Base-by-base conservation (phyloP, 805 yeast species). In the Ogataea allantospora region DNA sequence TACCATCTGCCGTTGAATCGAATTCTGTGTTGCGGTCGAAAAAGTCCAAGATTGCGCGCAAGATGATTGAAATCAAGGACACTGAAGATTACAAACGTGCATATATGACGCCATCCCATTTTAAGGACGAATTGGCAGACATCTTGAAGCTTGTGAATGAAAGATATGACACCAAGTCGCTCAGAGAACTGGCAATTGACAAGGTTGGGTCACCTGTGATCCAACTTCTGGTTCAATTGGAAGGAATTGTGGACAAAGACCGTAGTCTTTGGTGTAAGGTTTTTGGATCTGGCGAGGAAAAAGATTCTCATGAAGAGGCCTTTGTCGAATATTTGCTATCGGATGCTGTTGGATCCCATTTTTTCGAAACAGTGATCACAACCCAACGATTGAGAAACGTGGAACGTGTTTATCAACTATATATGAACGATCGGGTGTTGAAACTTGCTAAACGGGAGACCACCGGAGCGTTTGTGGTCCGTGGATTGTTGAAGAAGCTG, bases 261-360 rank as follows among this genome's bases (percentile, higher is more conserved):
- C 77, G 91, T 57, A 67, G 78, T 14, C 65, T 81, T 44, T 83
- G 88, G 83, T 80, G 79, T 52, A 58, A 74, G 28, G 67, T 81
- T 0, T 85, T 88, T 63, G 58, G 62, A 29, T 62, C 63, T 27
- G 75, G 71, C 10, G 75, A 68, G 3, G 78, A 70, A 17, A 69
- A 62, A 34, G 79, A 82, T 45, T 35, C 75, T 1, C 72, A 76
- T 41, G 93, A 85, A 51, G 89, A 76, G 46, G 78, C 93, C 0
- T 88, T 84, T 58, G 80, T 89, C 20, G 96, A 88, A 57, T 84
- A 83, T 53, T 68, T 89, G 38, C 64, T 91, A 24, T 77, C 93
- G 7, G 96, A 88, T 55, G 70, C 95, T 1, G 87, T 89, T n/a
- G 99, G 98, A 0, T 83, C 95, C 1, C 97, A 88, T 62, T 91